These are phyloP conservation scores for Yarrowia sp. DNA, from an alignment of 805 yeast genomes.

Conservation along the genomic window DNA sequence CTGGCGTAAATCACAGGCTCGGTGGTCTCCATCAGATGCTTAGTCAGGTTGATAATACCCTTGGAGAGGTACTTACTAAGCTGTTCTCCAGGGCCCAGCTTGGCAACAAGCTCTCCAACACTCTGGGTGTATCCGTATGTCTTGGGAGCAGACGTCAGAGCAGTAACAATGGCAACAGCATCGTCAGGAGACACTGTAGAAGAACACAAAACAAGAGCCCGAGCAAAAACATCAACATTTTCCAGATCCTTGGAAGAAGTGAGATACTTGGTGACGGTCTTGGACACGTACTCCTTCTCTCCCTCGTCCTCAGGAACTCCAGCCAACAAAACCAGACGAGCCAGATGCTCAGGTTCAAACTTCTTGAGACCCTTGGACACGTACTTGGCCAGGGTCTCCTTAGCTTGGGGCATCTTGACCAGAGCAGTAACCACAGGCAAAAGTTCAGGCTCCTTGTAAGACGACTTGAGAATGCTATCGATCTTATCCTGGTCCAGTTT, in stretches of 20 bases:
- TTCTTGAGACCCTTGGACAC: background rate
- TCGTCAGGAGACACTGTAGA: background rate
- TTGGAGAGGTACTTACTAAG: slow-evolving; percentile 3
- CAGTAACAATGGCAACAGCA: background rate
- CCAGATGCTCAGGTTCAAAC: background rate
- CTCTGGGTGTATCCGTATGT: slow-evolving; percentile 14
- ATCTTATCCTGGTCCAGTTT: background rate
- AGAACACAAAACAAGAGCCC: background rate
- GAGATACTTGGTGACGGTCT: background rate
- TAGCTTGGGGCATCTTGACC: background rate
- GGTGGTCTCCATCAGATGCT: slow-evolving; percentile 14
- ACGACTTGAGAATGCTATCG: background rate
- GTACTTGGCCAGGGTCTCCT: background rate
- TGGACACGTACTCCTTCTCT: background rate
- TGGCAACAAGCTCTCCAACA: background rate
- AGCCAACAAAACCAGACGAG: background rate
- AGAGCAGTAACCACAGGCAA: background rate
- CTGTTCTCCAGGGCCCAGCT: background rate
- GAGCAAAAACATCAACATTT: background rate
- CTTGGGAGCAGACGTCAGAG: slow-evolving; percentile 11
- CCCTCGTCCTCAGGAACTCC: background rate
- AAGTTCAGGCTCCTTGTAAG: background rate
- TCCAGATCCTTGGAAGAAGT: background rate
- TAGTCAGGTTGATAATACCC: slow-evolving; percentile 18
- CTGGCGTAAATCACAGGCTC: background rate